Evolutionary conservation across 2,329 filamentous ascomycete species (phyloP).

Genomic region (Amphichorda felina): DNA sequence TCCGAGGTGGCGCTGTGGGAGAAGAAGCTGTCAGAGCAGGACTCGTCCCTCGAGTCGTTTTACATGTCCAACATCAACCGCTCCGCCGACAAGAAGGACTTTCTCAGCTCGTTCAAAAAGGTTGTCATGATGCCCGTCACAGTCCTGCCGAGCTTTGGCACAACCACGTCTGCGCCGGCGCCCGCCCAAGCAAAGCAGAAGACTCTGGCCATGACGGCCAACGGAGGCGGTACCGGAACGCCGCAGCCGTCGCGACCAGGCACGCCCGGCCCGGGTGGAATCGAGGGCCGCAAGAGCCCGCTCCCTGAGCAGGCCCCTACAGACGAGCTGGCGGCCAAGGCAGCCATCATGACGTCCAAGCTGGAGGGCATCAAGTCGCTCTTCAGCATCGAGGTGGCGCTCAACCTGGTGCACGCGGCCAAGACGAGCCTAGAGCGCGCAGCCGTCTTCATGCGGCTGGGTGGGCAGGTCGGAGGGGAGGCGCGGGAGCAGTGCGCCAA

Average conservation of each 20-base stretch:
- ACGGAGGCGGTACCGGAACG: slow-evolving; percentile 6
- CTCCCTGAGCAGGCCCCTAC: slow-evolving; percentile 60
- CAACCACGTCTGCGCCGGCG: slow-evolving; percentile 33
- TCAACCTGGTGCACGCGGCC: slow-evolving; percentile 78
- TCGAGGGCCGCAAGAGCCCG: slow-evolving; percentile 26
- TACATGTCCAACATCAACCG: slow-evolving; percentile 94
- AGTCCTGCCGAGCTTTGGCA: slow-evolving; percentile 58
- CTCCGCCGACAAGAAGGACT: slow-evolving; percentile 92
- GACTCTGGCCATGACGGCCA: not conserved
- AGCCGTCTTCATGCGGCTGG: slow-evolving; percentile 69
- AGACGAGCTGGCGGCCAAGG: slow-evolving; percentile 88
- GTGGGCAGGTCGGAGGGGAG: slow-evolving; percentile 69
- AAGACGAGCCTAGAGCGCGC: slow-evolving; percentile 81
- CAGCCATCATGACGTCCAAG: slow-evolving; percentile 91
- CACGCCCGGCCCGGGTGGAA: slow-evolving; percentile 27
- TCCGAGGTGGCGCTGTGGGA: slow-evolving; percentile 77
- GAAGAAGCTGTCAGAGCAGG: slow-evolving; percentile 81
- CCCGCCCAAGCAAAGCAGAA: not conserved
- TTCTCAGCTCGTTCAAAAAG: slow-evolving; percentile 92
- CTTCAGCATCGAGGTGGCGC: slow-evolving; percentile 91
- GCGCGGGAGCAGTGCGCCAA: slow-evolving; percentile 79
- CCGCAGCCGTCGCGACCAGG: slow-evolving; percentile 34
- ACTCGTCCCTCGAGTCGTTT: slow-evolving; percentile 81
- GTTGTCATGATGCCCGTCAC: slow-evolving; percentile 99
- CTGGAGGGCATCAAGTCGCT: slow-evolving; percentile 90